Evolutionary conservation across 2,329 filamentous ascomycete species (phyloP), one percentile per base, ranked within the genome.

Genomic region (Colletotrichum noveboracense): DNA sequence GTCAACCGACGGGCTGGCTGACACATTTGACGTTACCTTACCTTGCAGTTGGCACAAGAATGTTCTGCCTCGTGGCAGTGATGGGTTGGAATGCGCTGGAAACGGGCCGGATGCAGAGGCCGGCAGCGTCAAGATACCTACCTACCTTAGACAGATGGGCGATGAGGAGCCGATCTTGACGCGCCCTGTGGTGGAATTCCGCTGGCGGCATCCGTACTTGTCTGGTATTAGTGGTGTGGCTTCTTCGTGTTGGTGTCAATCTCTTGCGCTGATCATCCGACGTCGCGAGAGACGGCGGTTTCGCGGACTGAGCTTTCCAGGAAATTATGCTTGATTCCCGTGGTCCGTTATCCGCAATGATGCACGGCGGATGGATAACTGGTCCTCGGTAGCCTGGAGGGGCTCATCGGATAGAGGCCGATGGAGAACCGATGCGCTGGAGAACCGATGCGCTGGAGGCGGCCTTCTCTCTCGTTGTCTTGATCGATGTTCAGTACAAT

Each of bases 11-110:
- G 16, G 56, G 26, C 36, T 72, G 64, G 58, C 56, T 73, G 73
- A 72, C 43, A 67, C 62, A 72, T 68, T 72, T 34, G 38, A 62
- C 43, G 62, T 72, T 56, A 14, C 26, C 55, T 24, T 26, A 14
- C 26, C 55, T 24, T 26, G 52, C 30, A 70, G 55, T 38, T 28
- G 24, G 58, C 34, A 18, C 21, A 30, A 38, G 62, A 75, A 75
- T 64, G 64, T 32, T 28, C 34, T 52, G 64, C 70, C 73, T 75
- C 73, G 64, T 73, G 70, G 56, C 58, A 69, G 56, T 36, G 65
- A 32, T 26, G 64, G 16, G 24, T 18, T 76, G 58, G 65, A 76
- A 74, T 69, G 70, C 64, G 24, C 48, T 60, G 70, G 38, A 73
- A 73, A 73, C 70, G 73, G 70, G n/a, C 70, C 43, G 64, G 56